Evolutionary conservation across 176 grass and related monocot species (phyloP).

Genomic region (Aegilops sharonensis): DNA sequence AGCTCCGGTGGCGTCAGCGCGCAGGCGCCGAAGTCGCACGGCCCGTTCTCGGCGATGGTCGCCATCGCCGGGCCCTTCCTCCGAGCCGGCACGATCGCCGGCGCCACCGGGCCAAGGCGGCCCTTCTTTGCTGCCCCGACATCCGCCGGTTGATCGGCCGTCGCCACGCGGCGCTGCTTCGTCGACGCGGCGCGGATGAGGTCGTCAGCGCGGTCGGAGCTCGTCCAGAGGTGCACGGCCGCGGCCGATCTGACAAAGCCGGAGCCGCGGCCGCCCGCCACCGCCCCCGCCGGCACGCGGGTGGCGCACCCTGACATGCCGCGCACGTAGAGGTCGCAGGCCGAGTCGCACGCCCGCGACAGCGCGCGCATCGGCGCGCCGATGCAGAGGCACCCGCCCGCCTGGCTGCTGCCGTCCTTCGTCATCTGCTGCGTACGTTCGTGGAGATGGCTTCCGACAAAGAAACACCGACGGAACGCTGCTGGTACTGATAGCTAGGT

Average conservation of each 20-base stretch:
- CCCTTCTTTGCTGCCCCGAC: background rate
- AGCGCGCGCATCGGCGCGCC: constrained; percentile 43
- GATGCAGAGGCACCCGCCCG: constrained; percentile 46
- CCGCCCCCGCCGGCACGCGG: background rate
- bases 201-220: constrained; percentile 39
- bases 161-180: constrained; percentile 23
- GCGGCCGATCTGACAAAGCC: constrained; percentile 24
- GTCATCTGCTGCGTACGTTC: constrained; percentile 5
- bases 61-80: constrained; percentile 25
- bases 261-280: constrained; percentile 23
- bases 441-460: background rate
- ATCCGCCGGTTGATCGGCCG: background rate
- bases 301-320: constrained; percentile 46
- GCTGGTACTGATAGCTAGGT: background rate
- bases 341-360: constrained; percentile 58
- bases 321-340: constrained; percentile 61
- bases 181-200: constrained; percentile 43
- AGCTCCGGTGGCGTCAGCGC: background rate
- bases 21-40: constrained; percentile 41
- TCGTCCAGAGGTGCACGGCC: constrained; percentile 7
- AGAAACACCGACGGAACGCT: background rate
- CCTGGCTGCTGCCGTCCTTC: background rate
- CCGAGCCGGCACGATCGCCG: background rate
- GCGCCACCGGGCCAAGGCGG: background rate
- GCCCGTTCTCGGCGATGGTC: constrained; percentile 49